These are phyloP conservation scores for Tricholoma hemisulphureum DNA, from an alignment of 768 basidiomycete species.

Conservation along the genomic window DNA sequence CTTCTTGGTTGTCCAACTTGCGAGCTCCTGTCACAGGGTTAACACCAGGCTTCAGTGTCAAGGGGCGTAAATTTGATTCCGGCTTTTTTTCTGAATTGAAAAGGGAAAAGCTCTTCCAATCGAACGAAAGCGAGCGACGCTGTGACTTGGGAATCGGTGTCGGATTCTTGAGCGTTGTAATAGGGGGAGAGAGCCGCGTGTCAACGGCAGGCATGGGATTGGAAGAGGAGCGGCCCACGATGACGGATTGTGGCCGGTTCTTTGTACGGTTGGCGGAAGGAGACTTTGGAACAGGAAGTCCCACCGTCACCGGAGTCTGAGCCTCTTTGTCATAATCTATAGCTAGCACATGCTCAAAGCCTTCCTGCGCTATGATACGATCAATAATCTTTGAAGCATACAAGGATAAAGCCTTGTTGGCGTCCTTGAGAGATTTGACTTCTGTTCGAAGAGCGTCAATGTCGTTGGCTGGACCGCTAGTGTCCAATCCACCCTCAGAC, in stretches of 20 bases:
- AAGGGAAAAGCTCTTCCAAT: conserved; percentile 78
- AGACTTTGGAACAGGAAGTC: conserved; percentile 29
- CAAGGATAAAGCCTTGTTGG: conserved; percentile 91
- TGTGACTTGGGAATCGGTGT: conserved; percentile 44
- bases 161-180: conserved; percentile 19
- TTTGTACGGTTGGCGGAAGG: conserved; percentile 37
- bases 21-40: conserved; percentile 58
- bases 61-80: conserved; percentile 60
- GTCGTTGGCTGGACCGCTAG: conserved; percentile 49
- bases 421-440: conserved; percentile 90
- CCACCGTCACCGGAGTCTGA: conserved; percentile 35
- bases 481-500: conserved; percentile 40
- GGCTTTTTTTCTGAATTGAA: conserved; percentile 67
- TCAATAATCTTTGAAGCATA: conserved; percentile 99
- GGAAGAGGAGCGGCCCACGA: conserved; percentile 44
- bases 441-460: conserved; percentile 78
- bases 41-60: conserved; percentile 70
- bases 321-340: conserved; percentile 74
- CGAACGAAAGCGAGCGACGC: conserved; percentile 79
- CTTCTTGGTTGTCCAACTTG: conserved; percentile 84
- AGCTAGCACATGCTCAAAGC: conserved; percentile 96
- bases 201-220: conserved; percentile 31
- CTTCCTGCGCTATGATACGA: conserved; percentile 93
- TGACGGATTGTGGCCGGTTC: conserved; percentile 61
- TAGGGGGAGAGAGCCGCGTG: conserved; percentile 22